These are phyloP conservation scores for Kuraishia capsulata DNA, from an alignment of 805 yeast genomes.

Conservation along the genomic window DNA sequence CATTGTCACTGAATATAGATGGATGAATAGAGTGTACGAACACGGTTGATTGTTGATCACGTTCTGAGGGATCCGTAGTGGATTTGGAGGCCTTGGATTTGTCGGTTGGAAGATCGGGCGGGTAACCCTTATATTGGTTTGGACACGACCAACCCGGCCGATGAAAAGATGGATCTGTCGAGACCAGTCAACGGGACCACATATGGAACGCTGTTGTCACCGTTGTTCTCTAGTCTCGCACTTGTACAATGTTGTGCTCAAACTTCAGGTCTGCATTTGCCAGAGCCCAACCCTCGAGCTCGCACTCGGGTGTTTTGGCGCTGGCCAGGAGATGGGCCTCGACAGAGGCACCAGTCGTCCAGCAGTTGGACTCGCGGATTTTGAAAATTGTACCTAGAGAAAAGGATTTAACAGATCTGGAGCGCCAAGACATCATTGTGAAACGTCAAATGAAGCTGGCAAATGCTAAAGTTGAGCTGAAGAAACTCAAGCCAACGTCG, in stretches of 20 bases:
- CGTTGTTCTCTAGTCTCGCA: no score
- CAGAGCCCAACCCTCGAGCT: no score
- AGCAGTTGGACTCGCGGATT: conserved; percentile 6
- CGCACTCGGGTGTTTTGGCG: no score
- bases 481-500: conserved; percentile 68
- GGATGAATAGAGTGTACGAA: no score
- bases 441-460: conserved; percentile 67
- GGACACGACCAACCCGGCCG: no score
- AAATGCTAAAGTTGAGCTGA: conserved; percentile 61
- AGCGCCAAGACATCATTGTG: conserved; percentile 65
- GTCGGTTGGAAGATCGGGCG: neutral
- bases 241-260: no score
- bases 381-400: conserved; percentile 32
- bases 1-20: conserved; percentile 32
- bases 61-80: neutral
- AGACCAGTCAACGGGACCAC: no score
- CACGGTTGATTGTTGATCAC: neutral
- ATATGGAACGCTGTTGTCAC: no score
- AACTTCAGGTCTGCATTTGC: no score
- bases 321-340: neutral
- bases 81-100: neutral
- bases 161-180: no score
- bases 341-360: no score
- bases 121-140: neutral
- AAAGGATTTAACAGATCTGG: conserved; percentile 59